Conservation (phyloP, 108 stramenopile species). For the Schizochytrium sp. region DNA sequence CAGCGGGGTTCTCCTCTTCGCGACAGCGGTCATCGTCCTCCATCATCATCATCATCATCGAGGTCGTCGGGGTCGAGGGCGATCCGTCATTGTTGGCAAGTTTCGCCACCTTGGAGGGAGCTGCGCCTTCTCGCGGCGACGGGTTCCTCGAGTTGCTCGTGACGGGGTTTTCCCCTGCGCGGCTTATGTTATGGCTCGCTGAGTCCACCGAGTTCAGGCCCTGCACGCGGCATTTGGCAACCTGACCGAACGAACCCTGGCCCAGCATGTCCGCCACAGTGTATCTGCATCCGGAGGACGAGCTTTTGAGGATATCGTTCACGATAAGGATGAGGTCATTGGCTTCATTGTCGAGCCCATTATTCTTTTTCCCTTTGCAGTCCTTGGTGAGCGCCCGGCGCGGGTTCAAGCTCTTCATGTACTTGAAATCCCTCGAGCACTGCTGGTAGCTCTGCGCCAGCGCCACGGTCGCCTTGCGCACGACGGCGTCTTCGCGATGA, state of each 20-base stretch:
- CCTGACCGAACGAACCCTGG: constrained; percentile 94
- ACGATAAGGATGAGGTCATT: background rate
- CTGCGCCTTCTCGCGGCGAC: too few relatives aligned
- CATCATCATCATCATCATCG: too few relatives aligned
- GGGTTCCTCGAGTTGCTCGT: too few relatives aligned
- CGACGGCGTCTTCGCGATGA: background rate
- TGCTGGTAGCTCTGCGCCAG: background rate
- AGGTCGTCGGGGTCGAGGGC: too few relatives aligned
- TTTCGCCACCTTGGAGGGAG: too few relatives aligned
- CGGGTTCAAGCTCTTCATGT: background rate
- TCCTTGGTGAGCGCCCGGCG: background rate
- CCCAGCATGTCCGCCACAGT: constrained; percentile 66
- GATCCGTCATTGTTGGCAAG: too few relatives aligned
- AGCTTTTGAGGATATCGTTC: background rate
- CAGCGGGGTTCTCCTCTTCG: too few relatives aligned
- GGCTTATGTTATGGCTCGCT: too few relatives aligned
- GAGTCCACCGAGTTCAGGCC: too few relatives aligned
- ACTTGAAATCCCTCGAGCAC: background rate
- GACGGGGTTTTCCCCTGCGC: too few relatives aligned
- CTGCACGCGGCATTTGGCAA: constrained; percentile 64
- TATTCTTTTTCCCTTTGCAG: background rate
- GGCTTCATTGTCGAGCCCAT: background rate
- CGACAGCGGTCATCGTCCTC: too few relatives aligned
- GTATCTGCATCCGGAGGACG: background rate
- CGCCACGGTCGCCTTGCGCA: background rate